These are phyloP conservation scores for Asterochloris sp. DNA, from an alignment of 139 green algal genomes.

Conservation along the genomic window DNA sequence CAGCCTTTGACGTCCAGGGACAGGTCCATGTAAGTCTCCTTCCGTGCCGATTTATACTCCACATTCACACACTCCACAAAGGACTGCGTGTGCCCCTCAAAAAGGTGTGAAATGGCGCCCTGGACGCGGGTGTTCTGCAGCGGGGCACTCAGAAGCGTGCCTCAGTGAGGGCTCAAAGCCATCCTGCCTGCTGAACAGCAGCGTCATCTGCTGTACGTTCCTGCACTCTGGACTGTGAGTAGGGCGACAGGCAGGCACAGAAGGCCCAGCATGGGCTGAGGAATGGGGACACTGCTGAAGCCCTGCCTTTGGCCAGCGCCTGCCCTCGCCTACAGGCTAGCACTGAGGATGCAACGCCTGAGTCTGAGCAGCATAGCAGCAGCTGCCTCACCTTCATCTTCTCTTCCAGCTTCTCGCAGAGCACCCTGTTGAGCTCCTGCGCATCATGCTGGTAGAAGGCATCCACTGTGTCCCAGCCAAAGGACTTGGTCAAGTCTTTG, in stretches of 20 bases:
- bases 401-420: slow-evolving; percentile 96
- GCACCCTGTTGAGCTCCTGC: slow-evolving; percentile 95
- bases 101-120: slow-evolving; percentile 86
- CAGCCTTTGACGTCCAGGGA: slow-evolving; percentile 96
- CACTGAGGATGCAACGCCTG: no score
- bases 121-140: slow-evolving; percentile 64
- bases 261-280: no score
- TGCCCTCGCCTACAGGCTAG: no score
- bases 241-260: no score
- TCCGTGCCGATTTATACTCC: slow-evolving; percentile 80
- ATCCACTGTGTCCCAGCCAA: slow-evolving; percentile 93
- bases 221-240: no score
- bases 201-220: no score
- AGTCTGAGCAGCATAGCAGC: background rate
- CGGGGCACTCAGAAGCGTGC: background rate
- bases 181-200: no score
- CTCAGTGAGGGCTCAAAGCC: no score
- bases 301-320: no score
- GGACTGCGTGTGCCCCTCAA: slow-evolving; percentile 88
- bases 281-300: no score
- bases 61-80: slow-evolving; percentile 95
- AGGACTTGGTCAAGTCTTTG: slow-evolving; percentile 94
- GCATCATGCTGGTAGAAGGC: slow-evolving; percentile 98
- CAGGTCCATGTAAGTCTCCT: slow-evolving; percentile 90
- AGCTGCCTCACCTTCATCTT: slow-evolving; percentile 91